These are phyloP conservation scores for Alternaria sp. DNA, from an alignment of 2,329 filamentous ascomycete species.

Conservation along the genomic window DNA sequence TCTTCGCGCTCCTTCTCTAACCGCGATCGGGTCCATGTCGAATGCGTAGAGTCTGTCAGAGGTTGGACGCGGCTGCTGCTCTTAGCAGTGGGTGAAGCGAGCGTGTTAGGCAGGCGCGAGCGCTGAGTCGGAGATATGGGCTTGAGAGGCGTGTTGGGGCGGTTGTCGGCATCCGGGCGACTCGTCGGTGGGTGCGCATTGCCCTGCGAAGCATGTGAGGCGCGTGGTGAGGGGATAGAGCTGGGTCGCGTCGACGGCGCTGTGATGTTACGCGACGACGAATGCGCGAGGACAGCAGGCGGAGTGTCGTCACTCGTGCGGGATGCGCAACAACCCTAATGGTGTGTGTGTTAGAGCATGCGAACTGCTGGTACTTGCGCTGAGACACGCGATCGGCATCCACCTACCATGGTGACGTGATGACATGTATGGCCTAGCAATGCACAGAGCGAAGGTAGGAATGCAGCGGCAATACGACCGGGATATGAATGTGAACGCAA, in stretches of 20 bases:
- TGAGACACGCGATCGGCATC: neutral
- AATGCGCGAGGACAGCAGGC: conserved; percentile 18
- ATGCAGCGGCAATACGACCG: conserved; percentile 3
- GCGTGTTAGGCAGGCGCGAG: conserved; percentile 37
- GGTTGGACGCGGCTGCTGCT: conserved; percentile 27
- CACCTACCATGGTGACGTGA: conserved; percentile 20
- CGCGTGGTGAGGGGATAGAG: conserved; percentile 24
- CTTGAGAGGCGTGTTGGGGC: conserved; percentile 37
- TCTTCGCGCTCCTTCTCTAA: conserved; percentile 75
- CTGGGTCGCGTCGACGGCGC: conserved; percentile 30
- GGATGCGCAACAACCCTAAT: conserved; percentile 33
- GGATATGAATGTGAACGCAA: neutral
- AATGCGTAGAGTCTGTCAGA: conserved; percentile 25
- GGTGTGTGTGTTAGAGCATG: conserved; percentile 6
- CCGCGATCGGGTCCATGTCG: conserved; percentile 62
- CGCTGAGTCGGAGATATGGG: conserved; percentile 32
- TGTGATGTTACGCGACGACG: conserved; percentile 38
- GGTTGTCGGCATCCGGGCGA: conserved; percentile 17
- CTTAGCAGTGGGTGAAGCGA: conserved; percentile 27
- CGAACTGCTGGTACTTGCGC: neutral
- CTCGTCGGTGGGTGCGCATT: conserved; percentile 6
- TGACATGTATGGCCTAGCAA: conserved; percentile 8
- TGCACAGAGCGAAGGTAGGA: neutral
- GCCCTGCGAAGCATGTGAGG: conserved; percentile 27
- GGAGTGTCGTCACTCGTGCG: conserved; percentile 9